These are phyloP conservation scores for Galerina sulciceps DNA, from an alignment of 768 basidiomycete species.

Conservation along the genomic window DNA sequence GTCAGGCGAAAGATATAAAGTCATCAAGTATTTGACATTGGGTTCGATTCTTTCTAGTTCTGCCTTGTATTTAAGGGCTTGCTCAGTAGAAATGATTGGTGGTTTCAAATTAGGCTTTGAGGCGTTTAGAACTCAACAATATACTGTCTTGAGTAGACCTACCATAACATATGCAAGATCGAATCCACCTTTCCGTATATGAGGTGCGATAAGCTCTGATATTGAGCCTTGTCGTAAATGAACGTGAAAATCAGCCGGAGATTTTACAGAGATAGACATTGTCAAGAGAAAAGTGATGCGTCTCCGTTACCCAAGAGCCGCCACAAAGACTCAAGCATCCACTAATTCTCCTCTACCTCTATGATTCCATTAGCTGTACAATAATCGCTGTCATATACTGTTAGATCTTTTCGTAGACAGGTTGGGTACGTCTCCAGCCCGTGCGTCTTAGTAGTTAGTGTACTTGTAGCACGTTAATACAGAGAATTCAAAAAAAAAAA, in stretches of 20 bases:
- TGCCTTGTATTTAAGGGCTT: conserved; percentile 81
- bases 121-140: conserved; percentile 10
- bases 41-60: conserved; percentile 78
- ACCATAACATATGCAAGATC: conserved; percentile 97
- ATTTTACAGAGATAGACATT: conserved; percentile 52
- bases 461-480: too few relatives aligned
- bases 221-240: conserved; percentile 91
- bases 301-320: too few relatives aligned
- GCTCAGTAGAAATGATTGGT: conserved; percentile 81
- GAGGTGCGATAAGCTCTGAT: conserved; percentile 83
- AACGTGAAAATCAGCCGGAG: conserved; percentile 95
- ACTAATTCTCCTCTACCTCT: too few relatives aligned
- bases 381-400: too few relatives aligned
- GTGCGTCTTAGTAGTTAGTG: too few relatives aligned
- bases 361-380: too few relatives aligned
- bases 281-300: too few relatives aligned
- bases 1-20: conserved; percentile 90
- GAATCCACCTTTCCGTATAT: conserved; percentile 91
- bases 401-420: too few relatives aligned
- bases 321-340: too few relatives aligned
- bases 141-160: conserved; percentile 17
- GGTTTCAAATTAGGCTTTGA: conserved; percentile 89
- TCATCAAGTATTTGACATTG: conserved; percentile 89
- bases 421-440: too few relatives aligned
- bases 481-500: too few relatives aligned